Conservation (phyloP, 2,329 filamentous ascomycete species). For the Colletotrichum gigasporum region DNA sequence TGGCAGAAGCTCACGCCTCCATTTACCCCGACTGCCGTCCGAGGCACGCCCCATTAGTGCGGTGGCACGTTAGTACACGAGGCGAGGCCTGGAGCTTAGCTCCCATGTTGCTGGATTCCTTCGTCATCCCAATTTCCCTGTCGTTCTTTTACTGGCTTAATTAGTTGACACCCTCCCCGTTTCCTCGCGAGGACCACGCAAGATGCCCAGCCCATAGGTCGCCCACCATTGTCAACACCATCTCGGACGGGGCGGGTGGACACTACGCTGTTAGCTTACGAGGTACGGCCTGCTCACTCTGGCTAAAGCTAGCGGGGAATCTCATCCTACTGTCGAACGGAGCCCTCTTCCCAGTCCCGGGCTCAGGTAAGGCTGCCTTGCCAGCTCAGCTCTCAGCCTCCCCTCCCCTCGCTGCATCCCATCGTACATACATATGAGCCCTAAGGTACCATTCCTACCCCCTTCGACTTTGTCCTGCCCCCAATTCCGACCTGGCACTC, state of each 20-base stretch:
- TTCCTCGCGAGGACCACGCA: neutral
- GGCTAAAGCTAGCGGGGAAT: conserved; percentile 9
- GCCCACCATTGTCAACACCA: conserved; percentile 17
- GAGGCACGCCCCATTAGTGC: conserved; percentile 9
- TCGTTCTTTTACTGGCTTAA: neutral
- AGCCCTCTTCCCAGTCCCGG: neutral
- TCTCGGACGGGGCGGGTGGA: conserved; percentile 4
- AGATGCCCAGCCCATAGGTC: neutral
- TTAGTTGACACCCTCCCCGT: neutral
- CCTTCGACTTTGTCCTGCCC: conserved; percentile 18
- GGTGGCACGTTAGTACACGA: conserved; percentile 20
- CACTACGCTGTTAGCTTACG: conserved; percentile 8
- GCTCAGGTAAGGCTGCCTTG: conserved; percentile 23
- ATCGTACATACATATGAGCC: conserved; percentile 30
- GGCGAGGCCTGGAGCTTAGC: conserved; percentile 15
- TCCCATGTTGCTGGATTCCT: conserved; percentile 20
- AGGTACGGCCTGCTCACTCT: conserved; percentile 7
- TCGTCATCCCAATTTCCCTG: neutral
- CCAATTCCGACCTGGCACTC: conserved; percentile 8
- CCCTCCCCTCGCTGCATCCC: neutral
- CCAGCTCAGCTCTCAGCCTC: conserved; percentile 25
- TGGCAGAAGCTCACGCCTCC: neutral
- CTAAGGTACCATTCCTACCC: conserved; percentile 14
- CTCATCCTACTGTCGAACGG: conserved; percentile 1
- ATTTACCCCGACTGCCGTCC: conserved; percentile 17